Evolutionary conservation across 1,284 basidiomycete genomes (phyloP), one percentile per base, ranked within the genome.

Genomic region (Sporisorium scitamineum): DNA sequence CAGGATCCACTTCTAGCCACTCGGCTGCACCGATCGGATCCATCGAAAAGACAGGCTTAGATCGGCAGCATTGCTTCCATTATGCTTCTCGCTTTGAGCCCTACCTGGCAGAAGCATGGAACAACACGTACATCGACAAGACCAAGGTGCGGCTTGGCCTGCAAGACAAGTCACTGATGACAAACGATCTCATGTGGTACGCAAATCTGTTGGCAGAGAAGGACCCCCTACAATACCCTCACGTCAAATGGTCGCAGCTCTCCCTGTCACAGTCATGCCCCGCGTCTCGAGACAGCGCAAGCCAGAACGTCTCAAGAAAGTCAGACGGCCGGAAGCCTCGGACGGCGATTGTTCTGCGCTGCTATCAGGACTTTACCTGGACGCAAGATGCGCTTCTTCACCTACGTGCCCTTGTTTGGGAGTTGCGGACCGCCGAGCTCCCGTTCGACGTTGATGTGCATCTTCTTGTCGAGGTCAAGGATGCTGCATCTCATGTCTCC

Each of bases 401-500:
- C 24, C 50, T 68, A 16, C 58, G 65, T n/a, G 65, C 65, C 16
- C 32, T 68, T 16, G 41, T 68, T 31, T 68, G 65, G 65, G 65
- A 68, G 20, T n/a, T 68, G 32, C 65, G 59, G 11, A 57, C 54
- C 1, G 41, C 50, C 4, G 16, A 34, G 39, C 65, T 68, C 6
- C 18, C 58, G 1, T 68, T 68, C 34, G 42, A 57, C 3, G 50
- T 61, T 0, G 65, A 61, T 32, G 59, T 68, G 3, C 65, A 68
- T 26, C 42, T 68, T 5, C 44, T 68, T 1, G n/a, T 68, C n/a
- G 58, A 68, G 20, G 59, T 68, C 54, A 68, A 68, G 48, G 50
- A 61, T 27, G 59, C 65, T 4, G 37, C 59, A 13, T 32, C 32
- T 2, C 18, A 57, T 27, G 48, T 41, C 7, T 61, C 65, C n/a